A percentile compares a stretch with the other conserved stretches of the same genome.
Evolutionary conservation across 129 eudicot species (phyloP).

Genomic region (Silybum marianum): DNA sequence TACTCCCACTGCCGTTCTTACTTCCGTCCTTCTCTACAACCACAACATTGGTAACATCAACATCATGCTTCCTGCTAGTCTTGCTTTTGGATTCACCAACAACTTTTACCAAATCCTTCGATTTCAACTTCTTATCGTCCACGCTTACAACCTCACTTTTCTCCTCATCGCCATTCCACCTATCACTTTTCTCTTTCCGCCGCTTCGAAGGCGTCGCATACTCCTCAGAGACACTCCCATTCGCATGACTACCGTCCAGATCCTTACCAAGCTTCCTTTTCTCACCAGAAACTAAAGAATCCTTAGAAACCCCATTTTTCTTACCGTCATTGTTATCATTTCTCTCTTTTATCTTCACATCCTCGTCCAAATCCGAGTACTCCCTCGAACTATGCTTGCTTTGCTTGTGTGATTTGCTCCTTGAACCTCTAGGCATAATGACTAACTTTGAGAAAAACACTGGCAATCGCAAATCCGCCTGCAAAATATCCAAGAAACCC

Average conservation of each 20-base stretch:
- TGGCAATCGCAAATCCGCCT: background rate
- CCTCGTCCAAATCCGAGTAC: conserved; percentile 61
- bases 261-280: conserved; percentile 59
- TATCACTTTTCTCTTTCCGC: conserved; percentile 62
- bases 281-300: conserved; percentile 50
- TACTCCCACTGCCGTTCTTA: conserved; percentile 51
- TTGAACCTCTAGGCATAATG: conserved; percentile 70
- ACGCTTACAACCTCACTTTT: conserved; percentile 32
- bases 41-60: conserved; percentile 30
- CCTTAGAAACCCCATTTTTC: conserved; percentile 46
- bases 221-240: conserved; percentile 53
- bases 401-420: conserved; percentile 80
- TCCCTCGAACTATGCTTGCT: conserved; percentile 66
- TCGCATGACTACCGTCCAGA: conserved; percentile 33
- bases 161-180: conserved; percentile 52
- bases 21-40: conserved; percentile 49
- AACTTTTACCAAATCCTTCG: conserved; percentile 32
- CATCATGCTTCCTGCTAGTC: conserved; percentile 50
- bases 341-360: conserved; percentile 45
- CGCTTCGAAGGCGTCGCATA: conserved; percentile 45
- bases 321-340: conserved; percentile 24
- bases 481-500: conserved; percentile 18
- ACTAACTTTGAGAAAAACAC: conserved; percentile 3
- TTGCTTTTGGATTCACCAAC: conserved; percentile 45
- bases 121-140: conserved; percentile 35